Evolutionary conservation across 225 moss, liverwort and hornwort species (phyloP).

Genomic region (Neckera pumila): DNA sequence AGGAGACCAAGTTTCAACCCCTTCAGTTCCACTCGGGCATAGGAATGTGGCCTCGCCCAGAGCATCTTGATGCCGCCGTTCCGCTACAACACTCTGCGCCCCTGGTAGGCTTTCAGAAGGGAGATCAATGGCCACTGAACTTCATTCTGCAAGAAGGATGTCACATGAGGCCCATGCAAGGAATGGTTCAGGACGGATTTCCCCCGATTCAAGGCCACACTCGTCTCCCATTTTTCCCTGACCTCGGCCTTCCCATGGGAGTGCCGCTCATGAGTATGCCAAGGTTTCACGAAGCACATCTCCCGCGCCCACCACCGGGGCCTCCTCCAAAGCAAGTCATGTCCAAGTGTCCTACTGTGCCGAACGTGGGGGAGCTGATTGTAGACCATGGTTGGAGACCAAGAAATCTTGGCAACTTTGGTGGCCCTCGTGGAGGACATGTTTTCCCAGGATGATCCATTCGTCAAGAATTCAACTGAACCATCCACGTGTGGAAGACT

Average conservation of each 20-base stretch:
- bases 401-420: slow-evolving; percentile 24
- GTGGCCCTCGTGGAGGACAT: slow-evolving; percentile 13
- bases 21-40: slow-evolving; percentile 19
- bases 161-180: slow-evolving; percentile 5
- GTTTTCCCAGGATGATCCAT: background rate
- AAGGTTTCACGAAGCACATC: slow-evolving; percentile 35
- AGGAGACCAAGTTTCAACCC: slow-evolving; percentile 27
- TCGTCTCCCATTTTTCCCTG: slow-evolving; percentile 11
- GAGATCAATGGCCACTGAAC: slow-evolving; percentile 27
- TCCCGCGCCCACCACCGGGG: slow-evolving; percentile 14
- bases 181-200: slow-evolving; percentile 22
- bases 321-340: slow-evolving; percentile 1
- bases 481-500: background rate
- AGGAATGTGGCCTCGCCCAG: slow-evolving; percentile 27
- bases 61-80: slow-evolving; percentile 28
- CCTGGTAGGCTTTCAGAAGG: slow-evolving; percentile 15
- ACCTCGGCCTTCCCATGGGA: slow-evolving; percentile 16
- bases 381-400: slow-evolving; percentile 46
- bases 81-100: slow-evolving; percentile 11
- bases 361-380: slow-evolving; percentile 13
- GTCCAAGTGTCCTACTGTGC: background rate
- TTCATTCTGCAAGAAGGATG: slow-evolving; percentile 25
- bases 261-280: slow-evolving; percentile 2
- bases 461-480: background rate
- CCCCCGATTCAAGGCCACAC: background rate